Percentiles rank a stretch among this genome's conserved stretches.
Conservation (phyloP, 805 yeast genomes). For the Clavispora phyllophila region DNA sequence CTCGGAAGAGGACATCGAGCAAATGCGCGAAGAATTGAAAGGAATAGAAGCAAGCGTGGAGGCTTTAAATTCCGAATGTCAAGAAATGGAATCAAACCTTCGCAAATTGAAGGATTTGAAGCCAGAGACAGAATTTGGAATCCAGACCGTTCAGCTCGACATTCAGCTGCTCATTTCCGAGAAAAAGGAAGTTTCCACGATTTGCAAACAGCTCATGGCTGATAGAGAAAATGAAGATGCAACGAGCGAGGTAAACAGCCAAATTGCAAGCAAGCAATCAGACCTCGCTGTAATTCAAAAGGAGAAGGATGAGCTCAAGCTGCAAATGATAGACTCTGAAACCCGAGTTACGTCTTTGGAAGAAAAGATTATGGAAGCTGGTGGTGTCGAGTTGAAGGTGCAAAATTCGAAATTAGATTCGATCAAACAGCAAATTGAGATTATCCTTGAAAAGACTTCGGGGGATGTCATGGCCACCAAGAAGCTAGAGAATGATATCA, state of each 20-base stretch:
- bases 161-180: constrained; percentile 57
- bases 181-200: constrained; percentile 39
- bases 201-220: constrained; percentile 38
- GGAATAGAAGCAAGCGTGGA: constrained; percentile 52
- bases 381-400: constrained; percentile 78
- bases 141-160: constrained; percentile 59
- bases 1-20: constrained; percentile 52
- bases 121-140: constrained; percentile 62
- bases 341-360: constrained; percentile 56
- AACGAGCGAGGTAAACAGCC: constrained; percentile 12
- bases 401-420: constrained; percentile 83
- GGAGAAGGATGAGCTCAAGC: constrained; percentile 34
- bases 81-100: constrained; percentile 57
- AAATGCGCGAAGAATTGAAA: constrained; percentile 47
- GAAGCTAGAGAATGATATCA: constrained; percentile 61
- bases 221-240: constrained; percentile 29
- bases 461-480: constrained; percentile 51
- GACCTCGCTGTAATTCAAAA: constrained; percentile 16
- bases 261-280: constrained; percentile 4
- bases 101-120: constrained; percentile 54
- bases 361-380: constrained; percentile 79
- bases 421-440: constrained; percentile 58
- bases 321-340: constrained; percentile 53
- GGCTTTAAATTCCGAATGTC: constrained; percentile 43
- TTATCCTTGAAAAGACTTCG: constrained; percentile 50